These are phyloP conservation scores for Ogataea salicorniae DNA, from an alignment of 805 yeast species.

Conservation along the genomic window DNA sequence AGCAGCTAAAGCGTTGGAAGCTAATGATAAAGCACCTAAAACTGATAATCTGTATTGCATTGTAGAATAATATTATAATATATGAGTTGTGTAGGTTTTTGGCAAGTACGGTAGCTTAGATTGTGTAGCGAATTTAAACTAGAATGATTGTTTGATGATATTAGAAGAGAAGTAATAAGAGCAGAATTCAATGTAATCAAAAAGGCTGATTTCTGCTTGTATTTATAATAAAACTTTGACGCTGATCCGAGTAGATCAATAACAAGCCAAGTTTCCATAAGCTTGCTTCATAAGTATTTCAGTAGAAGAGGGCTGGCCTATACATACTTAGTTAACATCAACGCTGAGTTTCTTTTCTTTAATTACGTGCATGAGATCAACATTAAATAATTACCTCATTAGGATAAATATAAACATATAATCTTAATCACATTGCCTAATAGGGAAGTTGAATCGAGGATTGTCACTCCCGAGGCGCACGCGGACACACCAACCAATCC, in stretches of 20 bases:
- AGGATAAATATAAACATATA: constrained; percentile 7
- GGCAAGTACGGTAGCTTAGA: background rate
- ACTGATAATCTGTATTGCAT: constrained; percentile 23
- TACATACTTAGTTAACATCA: background rate
- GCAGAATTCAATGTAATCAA: background rate
- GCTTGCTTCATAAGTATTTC: background rate
- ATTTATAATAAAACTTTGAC: background rate
- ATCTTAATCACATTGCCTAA: background rate
- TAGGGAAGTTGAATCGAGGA: background rate
- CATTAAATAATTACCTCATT: constrained; percentile 1
- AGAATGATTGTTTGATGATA: constrained; percentile 5
- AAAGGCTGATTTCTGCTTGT: background rate
- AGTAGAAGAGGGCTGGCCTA: constrained; percentile 17
- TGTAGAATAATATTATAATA: constrained; percentile 5
- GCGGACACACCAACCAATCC: background rate
- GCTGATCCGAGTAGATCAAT: constrained; percentile 2
- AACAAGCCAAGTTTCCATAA: background rate
- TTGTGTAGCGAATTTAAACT: background rate
- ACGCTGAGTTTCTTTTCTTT: background rate
- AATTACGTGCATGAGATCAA: constrained; percentile 12
- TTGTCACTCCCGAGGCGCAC: background rate
- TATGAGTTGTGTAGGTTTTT: background rate
- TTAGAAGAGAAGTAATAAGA: background rate
- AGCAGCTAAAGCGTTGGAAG: constrained; percentile 49
- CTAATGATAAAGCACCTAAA: constrained; percentile 36